Evolutionary conservation across 2,329 filamentous ascomycete genomes (phyloP).

Genomic region (Botryotinia calthae): DNA sequence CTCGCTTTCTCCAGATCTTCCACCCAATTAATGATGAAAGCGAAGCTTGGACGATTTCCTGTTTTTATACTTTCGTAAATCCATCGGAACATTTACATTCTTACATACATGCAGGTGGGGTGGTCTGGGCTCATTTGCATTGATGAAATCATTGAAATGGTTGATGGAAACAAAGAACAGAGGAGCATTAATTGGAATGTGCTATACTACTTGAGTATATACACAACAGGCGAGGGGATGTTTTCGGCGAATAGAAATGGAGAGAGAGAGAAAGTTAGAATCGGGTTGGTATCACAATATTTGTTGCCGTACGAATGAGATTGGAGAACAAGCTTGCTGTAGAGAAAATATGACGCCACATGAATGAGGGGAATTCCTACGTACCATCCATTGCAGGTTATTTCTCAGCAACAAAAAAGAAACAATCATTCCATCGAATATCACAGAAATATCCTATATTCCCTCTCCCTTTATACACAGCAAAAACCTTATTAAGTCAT

Average conservation of each 20-base stretch:
- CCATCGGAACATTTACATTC: neutral
- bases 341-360: neutral
- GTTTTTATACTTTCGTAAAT: neutral
- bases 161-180: neutral
- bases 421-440: neutral
- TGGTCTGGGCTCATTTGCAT: neutral
- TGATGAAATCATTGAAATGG: neutral
- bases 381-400: neutral
- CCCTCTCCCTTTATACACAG: neutral
- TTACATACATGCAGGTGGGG: neutral
- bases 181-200: neutral
- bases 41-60: conserved; percentile 2
- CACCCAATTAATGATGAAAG: neutral
- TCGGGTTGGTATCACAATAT: neutral
- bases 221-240: neutral
- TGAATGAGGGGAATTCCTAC: neutral
- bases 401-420: neutral
- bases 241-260: neutral
- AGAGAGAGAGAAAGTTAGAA: neutral
- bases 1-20: neutral
- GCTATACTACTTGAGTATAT: neutral
- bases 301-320: neutral
- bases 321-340: neutral
- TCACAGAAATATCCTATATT: neutral
- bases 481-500: neutral